Percentiles rank a stretch among this genome's conserved stretches.
Conservation (phyloP, 768 basidiomycete genomes). For the Tulasnella sp. region DNA sequence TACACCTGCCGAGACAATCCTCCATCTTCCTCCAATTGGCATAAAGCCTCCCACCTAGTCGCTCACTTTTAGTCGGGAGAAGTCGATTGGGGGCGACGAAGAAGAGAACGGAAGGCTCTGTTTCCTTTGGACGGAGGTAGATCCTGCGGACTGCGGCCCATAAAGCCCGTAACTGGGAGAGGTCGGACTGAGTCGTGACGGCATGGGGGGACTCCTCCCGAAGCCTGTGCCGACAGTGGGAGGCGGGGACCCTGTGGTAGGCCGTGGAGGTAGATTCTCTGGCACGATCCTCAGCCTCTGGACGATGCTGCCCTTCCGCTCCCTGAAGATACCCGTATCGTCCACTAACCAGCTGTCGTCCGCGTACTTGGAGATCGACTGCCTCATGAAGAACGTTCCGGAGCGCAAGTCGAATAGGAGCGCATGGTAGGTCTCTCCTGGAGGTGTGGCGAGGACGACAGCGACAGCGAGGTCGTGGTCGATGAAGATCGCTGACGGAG, state of each 20-base stretch:
- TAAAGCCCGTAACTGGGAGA: neutral
- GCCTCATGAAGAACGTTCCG: slow-evolving; percentile 23
- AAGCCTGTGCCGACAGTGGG: neutral
- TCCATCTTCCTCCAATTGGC: neutral
- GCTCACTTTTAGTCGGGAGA: neutral
- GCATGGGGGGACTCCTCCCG: neutral
- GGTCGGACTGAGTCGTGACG: neutral
- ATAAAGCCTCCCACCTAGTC: neutral
- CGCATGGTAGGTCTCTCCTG: slow-evolving; percentile 10
- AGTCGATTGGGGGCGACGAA: slow-evolving; percentile 1
- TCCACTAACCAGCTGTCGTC: slow-evolving; percentile 22
- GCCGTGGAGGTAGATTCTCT: neutral
- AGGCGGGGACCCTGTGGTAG: neutral
- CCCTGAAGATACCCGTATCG: slow-evolving; percentile 26
- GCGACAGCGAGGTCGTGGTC: slow-evolving; percentile 22
- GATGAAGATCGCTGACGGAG: slow-evolving; percentile 19
- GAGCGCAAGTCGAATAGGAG: slow-evolving; percentile 23
- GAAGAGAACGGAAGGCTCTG: slow-evolving; percentile 3
- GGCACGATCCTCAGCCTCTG: slow-evolving; percentile 18
- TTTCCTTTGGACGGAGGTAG: neutral
- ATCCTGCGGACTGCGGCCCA: neutral
- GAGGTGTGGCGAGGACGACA: slow-evolving; percentile 17
- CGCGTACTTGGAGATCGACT: neutral
- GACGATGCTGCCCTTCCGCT: slow-evolving; percentile 17
- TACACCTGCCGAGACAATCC: neutral